phyloP scores from a whole-genome alignment of 2,329 filamentous ascomycete species.

The Cercospora sp. region DNA sequence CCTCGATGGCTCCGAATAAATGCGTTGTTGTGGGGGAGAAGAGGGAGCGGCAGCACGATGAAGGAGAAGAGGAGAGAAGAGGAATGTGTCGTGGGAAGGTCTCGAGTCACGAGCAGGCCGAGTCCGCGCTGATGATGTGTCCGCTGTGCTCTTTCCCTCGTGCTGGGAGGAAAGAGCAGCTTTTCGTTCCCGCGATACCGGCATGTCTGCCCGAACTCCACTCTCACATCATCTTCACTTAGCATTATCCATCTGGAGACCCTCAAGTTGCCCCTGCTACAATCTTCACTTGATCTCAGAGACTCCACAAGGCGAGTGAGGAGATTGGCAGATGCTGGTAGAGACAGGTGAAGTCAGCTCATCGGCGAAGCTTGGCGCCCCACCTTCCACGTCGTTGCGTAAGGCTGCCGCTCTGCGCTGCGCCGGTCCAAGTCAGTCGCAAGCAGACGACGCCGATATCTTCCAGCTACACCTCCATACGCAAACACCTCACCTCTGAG shows the following conservation, averaged over 20 bases:
- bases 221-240: background rate
- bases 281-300: background rate
- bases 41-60: background rate
- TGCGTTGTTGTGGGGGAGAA: background rate
- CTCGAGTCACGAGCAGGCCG: background rate
- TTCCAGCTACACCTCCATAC: background rate
- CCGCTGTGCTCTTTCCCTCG: slow-evolving; percentile 14
- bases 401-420: slow-evolving; percentile 6
- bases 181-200: background rate
- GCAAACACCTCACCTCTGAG: background rate
- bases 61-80: background rate
- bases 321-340: background rate
- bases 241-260: background rate
- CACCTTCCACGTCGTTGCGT: slow-evolving; percentile 6
- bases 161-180: slow-evolving; percentile 14
- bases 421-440: background rate
- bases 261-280: background rate
- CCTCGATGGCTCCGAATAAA: background rate
- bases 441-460: background rate
- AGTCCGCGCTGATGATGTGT: background rate
- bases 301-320: background rate
- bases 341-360: slow-evolving; percentile 1
- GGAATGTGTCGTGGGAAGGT: background rate
- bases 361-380: background rate
- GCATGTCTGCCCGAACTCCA: slow-evolving; percentile 2